Evolutionary conservation across 2,329 filamentous ascomycete genomes (phyloP), one percentile per base, ranked within the genome.

Genomic region (Bimuria novae-zelandiae): DNA sequence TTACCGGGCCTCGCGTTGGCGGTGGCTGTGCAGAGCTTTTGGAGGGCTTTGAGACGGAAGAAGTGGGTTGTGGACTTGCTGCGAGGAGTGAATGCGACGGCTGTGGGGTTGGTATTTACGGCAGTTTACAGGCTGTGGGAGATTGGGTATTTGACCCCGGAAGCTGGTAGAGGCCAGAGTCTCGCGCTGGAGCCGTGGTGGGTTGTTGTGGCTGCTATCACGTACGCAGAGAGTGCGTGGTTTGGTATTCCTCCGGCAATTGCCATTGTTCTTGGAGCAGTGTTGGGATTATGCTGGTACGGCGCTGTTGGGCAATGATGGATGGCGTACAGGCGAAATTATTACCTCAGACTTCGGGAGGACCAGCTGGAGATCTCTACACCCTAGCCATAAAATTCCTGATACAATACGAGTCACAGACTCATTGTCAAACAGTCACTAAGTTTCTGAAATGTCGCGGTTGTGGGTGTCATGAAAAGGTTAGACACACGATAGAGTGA

Each of bases 61-160:
- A 53, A 64, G 1, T 67, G 63, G 46, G 68, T 77, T 1, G 50
- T 69, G 21, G 70, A 69, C 43, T 51, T 72, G 29, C 49, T 79
- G 7, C 59, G 71, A 14, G 75, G 76, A 1, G 68, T 78, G 36
- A 76, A 78, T 54, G 75, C 75, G 11, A 65, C 73, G 1, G 76
- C 75, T 22, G 75, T 78, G 7, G 76, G 76, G 0, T 49, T 78
- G 27, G 74, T 78, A 0, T 78, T 75, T 46, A 77, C 76, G 1
- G 76, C 76, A 11, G 75, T 79, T 19, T 78, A 78, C 41, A 56
- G 75, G 7, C 65, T 79, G 2, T 78, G 76, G 70, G 70, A 76
- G 55, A 76, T 77, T 54, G 76, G 76, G 1, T 77, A 76, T 56
- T 37, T 78, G 35, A 75, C 74, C 19, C 65, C 69, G 4, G 65